Conservation (phyloP, 345 rosid genomes). For the Salix dunnii region DNA sequence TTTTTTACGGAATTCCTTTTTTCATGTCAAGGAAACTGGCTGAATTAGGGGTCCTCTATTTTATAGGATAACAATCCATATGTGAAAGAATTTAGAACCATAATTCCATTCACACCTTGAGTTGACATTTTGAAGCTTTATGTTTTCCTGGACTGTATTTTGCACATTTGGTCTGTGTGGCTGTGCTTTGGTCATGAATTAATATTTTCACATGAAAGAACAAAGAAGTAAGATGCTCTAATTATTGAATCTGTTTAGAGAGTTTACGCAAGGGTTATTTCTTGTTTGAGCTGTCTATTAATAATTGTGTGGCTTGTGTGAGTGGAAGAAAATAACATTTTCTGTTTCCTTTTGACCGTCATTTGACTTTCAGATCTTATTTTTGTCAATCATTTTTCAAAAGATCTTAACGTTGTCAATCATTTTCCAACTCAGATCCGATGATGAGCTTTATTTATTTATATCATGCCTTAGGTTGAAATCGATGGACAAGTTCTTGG, state of each 20-base stretch:
- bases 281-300: not conserved
- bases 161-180: not conserved
- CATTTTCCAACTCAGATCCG: conserved; percentile 5
- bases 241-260: not conserved
- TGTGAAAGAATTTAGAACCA: conserved; percentile 6
- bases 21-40: not conserved
- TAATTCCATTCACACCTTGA: not conserved
- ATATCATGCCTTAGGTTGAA: conserved; percentile 59
- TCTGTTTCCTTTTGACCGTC: not conserved
- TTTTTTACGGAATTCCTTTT: not conserved
- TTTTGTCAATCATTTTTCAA: not conserved
- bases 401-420: not conserved
- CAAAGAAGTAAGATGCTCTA: not conserved
- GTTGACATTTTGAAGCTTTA: not conserved
- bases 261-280: not conserved
- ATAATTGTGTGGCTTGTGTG: not conserved
- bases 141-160: not conserved
- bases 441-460: not conserved
- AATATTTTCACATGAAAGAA: not conserved
- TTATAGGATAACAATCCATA: not conserved
- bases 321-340: not conserved
- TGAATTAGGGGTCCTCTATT: not conserved
- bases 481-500: conserved; percentile 88
- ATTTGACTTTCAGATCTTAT: not conserved
- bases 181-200: not conserved